Evolutionary conservation across 2,329 filamentous ascomycete species (phyloP).

Genomic region (Sordariomycetes sp.): DNA sequence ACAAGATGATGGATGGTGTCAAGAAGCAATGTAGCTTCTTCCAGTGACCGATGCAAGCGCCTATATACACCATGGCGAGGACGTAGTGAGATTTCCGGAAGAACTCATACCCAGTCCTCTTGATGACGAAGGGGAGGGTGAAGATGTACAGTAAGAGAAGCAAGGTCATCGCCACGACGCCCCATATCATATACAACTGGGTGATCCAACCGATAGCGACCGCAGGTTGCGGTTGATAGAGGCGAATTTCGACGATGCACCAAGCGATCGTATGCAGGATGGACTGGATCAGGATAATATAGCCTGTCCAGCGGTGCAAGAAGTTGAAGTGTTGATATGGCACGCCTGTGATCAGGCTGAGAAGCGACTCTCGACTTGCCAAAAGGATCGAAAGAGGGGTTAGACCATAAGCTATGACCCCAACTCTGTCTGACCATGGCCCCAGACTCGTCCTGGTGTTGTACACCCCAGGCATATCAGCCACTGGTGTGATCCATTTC

Average conservation of each 20-base stretch:
- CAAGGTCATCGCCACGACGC: conserved; percentile 57
- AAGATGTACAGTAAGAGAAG: conserved; percentile 52
- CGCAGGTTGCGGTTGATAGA: conserved; percentile 64
- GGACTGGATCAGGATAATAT: conserved; percentile 61
- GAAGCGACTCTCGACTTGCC: conserved; percentile 56
- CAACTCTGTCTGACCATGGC: conserved; percentile 59
- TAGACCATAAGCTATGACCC: conserved; percentile 62
- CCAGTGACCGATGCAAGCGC: conserved; percentile 69
- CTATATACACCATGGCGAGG: conserved; percentile 64
- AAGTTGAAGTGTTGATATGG: conserved; percentile 74
- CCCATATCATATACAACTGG: conserved; percentile 65
- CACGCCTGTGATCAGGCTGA: conserved; percentile 61
- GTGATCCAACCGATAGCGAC: conserved; percentile 47
- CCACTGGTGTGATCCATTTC: conserved; percentile 61
- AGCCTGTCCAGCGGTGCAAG: conserved; percentile 66
- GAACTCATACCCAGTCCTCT: conserved; percentile 63
- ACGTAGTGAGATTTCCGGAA: conserved; percentile 69
- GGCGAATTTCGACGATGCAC: conserved; percentile 53
- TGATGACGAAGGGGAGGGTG: conserved; percentile 47
- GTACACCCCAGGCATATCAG: conserved; percentile 39
- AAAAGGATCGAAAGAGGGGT: conserved; percentile 63
- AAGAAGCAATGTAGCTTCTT: conserved; percentile 51
- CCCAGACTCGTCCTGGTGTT: conserved; percentile 59
- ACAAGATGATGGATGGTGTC: conserved; percentile 49
- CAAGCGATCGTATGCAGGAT: conserved; percentile 62